phyloP scores from a whole-genome alignment of 2,329 filamentous ascomycete species.

The Emergomyces pasteurianus region DNA sequence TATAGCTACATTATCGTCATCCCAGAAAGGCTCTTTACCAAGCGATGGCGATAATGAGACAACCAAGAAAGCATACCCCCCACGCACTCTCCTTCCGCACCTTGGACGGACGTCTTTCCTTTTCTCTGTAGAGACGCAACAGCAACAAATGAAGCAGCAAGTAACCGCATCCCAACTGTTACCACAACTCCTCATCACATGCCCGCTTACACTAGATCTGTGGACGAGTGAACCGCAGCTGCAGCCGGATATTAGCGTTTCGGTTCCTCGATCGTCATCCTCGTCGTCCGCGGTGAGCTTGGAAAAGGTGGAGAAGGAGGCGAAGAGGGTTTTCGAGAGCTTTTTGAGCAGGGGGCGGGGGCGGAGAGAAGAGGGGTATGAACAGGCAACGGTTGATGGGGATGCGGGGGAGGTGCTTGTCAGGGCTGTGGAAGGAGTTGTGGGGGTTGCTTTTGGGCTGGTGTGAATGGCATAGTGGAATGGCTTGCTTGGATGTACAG shows the following conservation, averaged over 20 bases:
- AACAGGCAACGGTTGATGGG: constrained; percentile 4
- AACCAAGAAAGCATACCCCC: constrained; percentile 10
- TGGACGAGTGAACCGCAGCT: constrained; percentile 31
- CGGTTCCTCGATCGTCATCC: neutral
- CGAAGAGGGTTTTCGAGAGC: constrained; percentile 27
- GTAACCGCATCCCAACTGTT: neutral
- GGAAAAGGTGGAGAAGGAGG: constrained; percentile 25
- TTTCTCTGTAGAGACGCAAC: constrained; percentile 12
- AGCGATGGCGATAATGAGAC: neutral
- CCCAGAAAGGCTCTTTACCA: neutral
- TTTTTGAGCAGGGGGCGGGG: constrained; percentile 14
- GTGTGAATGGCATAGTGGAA: neutral
- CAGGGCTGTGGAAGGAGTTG: constrained; percentile 24
- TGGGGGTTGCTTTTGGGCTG: constrained; percentile 21
- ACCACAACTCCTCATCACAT: constrained; percentile 21
- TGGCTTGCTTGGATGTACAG: neutral
- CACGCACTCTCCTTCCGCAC: constrained; percentile 23
- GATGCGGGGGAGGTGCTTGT: constrained; percentile 20
- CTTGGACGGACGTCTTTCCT: constrained; percentile 26
- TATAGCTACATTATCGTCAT: neutral
- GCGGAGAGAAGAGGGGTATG: constrained; percentile 10
- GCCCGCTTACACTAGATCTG: constrained; percentile 24
- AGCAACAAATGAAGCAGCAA: neutral
- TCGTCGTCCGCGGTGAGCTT: neutral
- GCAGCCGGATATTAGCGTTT: constrained; percentile 25